phyloP scores from a whole-genome alignment of 176 grass and related monocot genomes.

The Puccinellia tenuiflora region DNA sequence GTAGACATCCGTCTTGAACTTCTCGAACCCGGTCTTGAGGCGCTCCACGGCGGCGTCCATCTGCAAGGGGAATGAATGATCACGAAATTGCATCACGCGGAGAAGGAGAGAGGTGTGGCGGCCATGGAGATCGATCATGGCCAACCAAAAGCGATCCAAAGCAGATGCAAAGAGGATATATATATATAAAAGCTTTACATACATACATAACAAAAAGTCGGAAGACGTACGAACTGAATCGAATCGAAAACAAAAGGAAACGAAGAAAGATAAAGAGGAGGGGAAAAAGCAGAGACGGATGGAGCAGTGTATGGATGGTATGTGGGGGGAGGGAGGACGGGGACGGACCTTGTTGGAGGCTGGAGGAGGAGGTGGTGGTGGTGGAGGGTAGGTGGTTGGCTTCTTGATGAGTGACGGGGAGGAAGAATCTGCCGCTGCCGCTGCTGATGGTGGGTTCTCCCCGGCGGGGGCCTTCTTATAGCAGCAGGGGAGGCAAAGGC shows the following conservation, averaged over 20 bases:
- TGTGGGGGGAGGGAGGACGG: neutral
- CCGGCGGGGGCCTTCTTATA: constrained; percentile 18
- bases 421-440: constrained; percentile 8
- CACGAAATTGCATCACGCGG: too few species aligned
- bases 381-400: neutral
- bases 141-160: constrained; percentile 17
- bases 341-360: constrained; percentile 36
- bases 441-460: neutral
- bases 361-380: constrained; percentile 6
- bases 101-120: too few species aligned
- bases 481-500: constrained; percentile 29
- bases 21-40: constrained; percentile 58
- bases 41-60: constrained; percentile 66
- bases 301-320: neutral
- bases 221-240: neutral
- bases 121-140: too few species aligned
- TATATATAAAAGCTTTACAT: constrained; percentile 32
- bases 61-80: constrained; percentile 22
- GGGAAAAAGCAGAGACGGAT: neutral
- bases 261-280: neutral
- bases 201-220: neutral
- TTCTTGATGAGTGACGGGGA: constrained; percentile 1
- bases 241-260: neutral
- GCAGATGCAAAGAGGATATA: neutral
- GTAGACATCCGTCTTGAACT: constrained; percentile 77